phyloP scores from a whole-genome alignment of 768 basidiomycete species.

The Hypsizygus marmoreus region DNA sequence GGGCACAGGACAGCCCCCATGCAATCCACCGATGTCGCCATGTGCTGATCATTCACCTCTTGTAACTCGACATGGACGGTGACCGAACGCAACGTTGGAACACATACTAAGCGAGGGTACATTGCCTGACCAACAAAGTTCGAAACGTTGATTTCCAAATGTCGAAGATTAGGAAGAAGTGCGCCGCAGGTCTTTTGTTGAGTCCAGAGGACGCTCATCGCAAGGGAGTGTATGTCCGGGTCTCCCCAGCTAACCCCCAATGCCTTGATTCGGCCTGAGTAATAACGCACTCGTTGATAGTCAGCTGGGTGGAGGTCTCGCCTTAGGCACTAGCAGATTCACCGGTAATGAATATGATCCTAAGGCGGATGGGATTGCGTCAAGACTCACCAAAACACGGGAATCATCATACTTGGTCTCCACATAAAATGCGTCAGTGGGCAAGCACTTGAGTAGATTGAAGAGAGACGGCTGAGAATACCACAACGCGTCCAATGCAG shows the following conservation, averaged over 20 bases:
- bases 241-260: neutral
- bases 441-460: constrained; percentile 7
- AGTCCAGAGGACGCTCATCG: neutral
- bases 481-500: constrained; percentile 19
- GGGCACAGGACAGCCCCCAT: neutral
- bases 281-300: constrained; percentile 8
- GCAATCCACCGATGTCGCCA: neutral
- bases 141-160: neutral
- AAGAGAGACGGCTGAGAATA: constrained; percentile 8
- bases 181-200: constrained; percentile 1
- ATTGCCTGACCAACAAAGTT: neutral
- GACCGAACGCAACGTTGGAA: neutral
- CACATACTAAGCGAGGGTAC: constrained; percentile 5
- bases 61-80: neutral
- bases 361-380: neutral
- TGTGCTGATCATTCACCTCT: neutral
- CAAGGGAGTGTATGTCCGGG: neutral
- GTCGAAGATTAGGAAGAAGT: constrained; percentile 6
- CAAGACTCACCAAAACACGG: neutral
- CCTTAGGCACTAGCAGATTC: neutral
- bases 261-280: constrained; percentile 10
- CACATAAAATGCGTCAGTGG: neutral
- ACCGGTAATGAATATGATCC: neutral
- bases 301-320: constrained; percentile 5
- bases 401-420: neutral